Evolutionary conservation across 495 filamentous ascomycete species (phyloP).

Genomic region (Durotheca rogersii): DNA sequence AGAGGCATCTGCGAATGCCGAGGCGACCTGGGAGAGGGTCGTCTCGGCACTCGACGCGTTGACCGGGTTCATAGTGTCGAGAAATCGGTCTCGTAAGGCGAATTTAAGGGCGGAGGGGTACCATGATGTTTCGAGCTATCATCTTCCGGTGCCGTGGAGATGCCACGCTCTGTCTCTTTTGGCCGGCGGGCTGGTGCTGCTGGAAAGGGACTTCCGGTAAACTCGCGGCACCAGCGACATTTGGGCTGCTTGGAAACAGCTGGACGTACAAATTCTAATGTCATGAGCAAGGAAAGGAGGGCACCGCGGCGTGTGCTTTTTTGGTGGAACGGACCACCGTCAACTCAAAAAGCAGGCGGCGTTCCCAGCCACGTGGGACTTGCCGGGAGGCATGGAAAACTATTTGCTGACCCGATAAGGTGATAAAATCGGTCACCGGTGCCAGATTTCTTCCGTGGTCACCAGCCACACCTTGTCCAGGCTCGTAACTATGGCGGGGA

Average conservation of each 20-base stretch:
- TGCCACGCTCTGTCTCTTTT: conserved; percentile 10
- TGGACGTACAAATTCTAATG: conserved; percentile 5
- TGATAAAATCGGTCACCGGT: background rate
- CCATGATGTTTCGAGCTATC: conserved; percentile 14
- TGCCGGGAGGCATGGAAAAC: no score
- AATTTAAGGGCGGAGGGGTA: conserved; percentile 1
- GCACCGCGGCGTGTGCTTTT: conserved; percentile 23
- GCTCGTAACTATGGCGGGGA: no score
- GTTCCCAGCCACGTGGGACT: background rate
- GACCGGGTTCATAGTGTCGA: conserved; percentile 21
- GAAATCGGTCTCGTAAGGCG: background rate
- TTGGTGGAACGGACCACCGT: conserved; percentile 18
- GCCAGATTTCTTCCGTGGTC: conserved; percentile 13
- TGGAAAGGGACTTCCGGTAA: conserved; percentile 25
- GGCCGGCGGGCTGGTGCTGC: conserved; percentile 17
- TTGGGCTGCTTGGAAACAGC: conserved; percentile 13
- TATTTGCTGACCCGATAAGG: no score
- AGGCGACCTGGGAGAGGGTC: conserved; percentile 29
- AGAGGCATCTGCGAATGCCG: conserved; percentile 26
- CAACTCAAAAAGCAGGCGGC: background rate
- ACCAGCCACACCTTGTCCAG: no score
- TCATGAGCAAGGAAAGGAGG: conserved; percentile 25
- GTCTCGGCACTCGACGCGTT: conserved; percentile 9
- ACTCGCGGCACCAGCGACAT: conserved; percentile 29
- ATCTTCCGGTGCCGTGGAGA: conserved; percentile 15